Evolutionary conservation across 768 basidiomycete species (phyloP).

Genomic region (Suillus variegatus): DNA sequence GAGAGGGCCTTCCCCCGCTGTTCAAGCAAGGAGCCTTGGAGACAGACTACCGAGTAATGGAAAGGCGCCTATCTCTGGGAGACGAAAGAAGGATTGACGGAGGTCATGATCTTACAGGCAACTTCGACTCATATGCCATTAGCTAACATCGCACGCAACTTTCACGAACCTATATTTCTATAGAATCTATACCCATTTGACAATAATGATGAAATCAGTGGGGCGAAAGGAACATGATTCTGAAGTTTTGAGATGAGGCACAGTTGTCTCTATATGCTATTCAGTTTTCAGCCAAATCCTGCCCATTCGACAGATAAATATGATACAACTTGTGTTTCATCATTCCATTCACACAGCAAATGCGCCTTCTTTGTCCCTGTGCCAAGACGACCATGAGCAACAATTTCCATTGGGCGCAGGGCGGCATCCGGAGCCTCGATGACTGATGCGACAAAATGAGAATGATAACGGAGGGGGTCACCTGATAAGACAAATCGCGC

Average conservation of each 20-base stretch:
- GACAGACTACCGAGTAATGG: constrained; percentile 14
- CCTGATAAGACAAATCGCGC: constrained; percentile 44
- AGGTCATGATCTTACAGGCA: no score
- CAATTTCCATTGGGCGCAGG: constrained; percentile 88
- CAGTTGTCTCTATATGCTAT: not conserved
- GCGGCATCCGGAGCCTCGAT: constrained; percentile 58
- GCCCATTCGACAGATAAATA: constrained; percentile 91
- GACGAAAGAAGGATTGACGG: constrained; percentile 49
- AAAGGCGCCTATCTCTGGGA: constrained; percentile 33
- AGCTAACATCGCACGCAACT: not conserved
- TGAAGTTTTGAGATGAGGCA: not conserved
- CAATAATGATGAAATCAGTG: not conserved
- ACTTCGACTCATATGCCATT: not conserved
- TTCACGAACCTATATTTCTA: not conserved
- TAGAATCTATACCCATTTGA: not conserved
- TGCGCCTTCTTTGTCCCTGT: constrained; percentile 98
- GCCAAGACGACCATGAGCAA: constrained; percentile 92
- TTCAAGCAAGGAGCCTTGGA: constrained; percentile 12
- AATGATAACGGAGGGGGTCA: constrained; percentile 94
- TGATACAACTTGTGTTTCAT: constrained; percentile 60
- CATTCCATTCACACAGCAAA: constrained; percentile 87
- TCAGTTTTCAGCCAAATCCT: constrained; percentile 62
- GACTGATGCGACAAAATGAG: constrained; percentile 90
- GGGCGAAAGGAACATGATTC: not conserved
- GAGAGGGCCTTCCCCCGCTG: not conserved